These are phyloP conservation scores for Cynara cardunculus DNA, from an alignment of 129 eudicot genomes.

Conservation along the genomic window DNA sequence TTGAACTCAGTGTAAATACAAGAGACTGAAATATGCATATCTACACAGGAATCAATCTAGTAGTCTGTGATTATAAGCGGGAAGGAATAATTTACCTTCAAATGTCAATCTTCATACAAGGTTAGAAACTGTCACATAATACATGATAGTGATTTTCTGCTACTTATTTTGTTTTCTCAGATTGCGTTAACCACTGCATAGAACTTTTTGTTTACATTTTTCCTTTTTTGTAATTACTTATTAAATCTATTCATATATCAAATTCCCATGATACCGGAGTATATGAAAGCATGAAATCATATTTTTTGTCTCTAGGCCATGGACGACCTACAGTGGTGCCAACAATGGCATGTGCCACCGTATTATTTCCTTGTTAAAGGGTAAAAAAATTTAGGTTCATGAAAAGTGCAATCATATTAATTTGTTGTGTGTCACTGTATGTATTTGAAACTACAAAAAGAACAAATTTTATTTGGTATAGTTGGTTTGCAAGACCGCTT, in stretches of 20 bases:
- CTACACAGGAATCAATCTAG: background rate
- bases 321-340: too few relatives aligned
- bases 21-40: background rate
- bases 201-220: background rate
- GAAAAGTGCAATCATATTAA: too few relatives aligned
- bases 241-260: background rate
- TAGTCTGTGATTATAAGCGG: background rate
- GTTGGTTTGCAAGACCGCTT: too few relatives aligned
- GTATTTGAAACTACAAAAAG: too few relatives aligned
- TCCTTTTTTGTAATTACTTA: background rate
- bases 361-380: too few relatives aligned
- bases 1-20: background rate
- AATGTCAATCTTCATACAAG: background rate
- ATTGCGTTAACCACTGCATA: background rate
- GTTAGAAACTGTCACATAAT: background rate
- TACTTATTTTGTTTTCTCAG: background rate
- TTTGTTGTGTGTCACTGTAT: too few relatives aligned
- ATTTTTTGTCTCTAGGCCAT: background rate
- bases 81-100: background rate
- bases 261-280: background rate
- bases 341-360: too few relatives aligned
- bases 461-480: too few relatives aligned
- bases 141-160: background rate
- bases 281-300: background rate
- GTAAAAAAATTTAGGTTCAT: too few relatives aligned